These are phyloP conservation scores for Penicillium sp. DNA, from an alignment of 2,329 filamentous ascomycete genomes.

Conservation along the genomic window DNA sequence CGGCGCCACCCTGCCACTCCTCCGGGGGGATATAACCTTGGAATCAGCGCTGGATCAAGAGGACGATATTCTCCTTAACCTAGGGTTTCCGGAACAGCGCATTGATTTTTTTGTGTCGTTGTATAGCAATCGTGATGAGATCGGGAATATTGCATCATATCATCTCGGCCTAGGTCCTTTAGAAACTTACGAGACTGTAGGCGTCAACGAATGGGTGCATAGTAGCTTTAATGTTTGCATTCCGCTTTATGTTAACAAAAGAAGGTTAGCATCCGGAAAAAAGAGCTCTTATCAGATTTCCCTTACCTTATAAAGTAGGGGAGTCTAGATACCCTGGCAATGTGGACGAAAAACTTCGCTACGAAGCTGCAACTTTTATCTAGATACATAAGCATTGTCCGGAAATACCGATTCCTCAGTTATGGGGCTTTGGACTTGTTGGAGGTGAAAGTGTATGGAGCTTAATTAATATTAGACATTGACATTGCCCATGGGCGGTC, in stretches of 20 bases:
- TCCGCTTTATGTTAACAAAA: slow-evolving; percentile 18
- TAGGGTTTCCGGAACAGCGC: slow-evolving; percentile 9
- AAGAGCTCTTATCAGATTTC: slow-evolving; percentile 26
- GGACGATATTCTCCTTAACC: slow-evolving; percentile 14
- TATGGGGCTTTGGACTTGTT: slow-evolving; percentile 37
- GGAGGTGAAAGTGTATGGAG: slow-evolving; percentile 30
- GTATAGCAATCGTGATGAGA: slow-evolving; percentile 8
- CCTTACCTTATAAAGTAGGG: slow-evolving; percentile 35
- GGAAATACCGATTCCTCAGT: slow-evolving; percentile 29
- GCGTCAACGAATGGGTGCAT: slow-evolving; percentile 16
- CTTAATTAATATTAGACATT: too few species aligned
- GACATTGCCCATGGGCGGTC: too few species aligned
- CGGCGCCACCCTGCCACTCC: too few species aligned
- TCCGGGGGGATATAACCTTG: too few species aligned
- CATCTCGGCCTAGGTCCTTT: slow-evolving; percentile 13
- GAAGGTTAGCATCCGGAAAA: slow-evolving; percentile 16
- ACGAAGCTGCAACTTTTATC: slow-evolving; percentile 44
- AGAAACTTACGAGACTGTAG: slow-evolving; percentile 25
- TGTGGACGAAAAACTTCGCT: slow-evolving; percentile 46
- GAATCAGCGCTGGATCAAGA: too few species aligned
- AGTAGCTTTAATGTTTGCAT: slow-evolving; percentile 30
- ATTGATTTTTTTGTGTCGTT: slow-evolving; percentile 14
- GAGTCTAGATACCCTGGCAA: slow-evolving; percentile 42
- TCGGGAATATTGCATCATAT: slow-evolving; percentile 7
- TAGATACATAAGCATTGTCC: slow-evolving; percentile 43